phyloP scores from a whole-genome alignment of 441 rosid genomes.

The Corymbia calophylla region DNA sequence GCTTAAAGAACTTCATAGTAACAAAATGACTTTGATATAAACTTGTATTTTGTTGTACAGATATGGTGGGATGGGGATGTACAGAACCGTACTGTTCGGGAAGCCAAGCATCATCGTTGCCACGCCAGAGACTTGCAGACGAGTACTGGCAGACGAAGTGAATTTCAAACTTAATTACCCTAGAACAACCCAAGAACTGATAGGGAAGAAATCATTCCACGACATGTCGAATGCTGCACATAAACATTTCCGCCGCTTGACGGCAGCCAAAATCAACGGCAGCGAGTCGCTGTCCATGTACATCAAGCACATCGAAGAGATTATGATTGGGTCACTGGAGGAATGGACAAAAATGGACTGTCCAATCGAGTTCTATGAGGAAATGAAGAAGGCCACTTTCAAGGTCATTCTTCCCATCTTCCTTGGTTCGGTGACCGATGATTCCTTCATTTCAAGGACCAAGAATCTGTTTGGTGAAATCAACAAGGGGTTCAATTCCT shows the following conservation, averaged over 20 bases:
- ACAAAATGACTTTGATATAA: neutral
- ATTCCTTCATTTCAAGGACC: neutral
- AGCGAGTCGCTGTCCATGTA: neutral
- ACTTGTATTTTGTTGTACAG: neutral
- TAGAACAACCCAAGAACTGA: neutral
- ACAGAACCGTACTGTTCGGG: neutral
- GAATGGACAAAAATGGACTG: neutral
- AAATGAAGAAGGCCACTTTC: constrained; percentile 1
- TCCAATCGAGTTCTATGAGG: neutral
- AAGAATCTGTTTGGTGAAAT: neutral
- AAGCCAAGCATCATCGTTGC: neutral
- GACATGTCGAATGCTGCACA: neutral
- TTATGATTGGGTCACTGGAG: neutral
- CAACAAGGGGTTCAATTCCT: neutral
- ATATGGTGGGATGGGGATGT: neutral
- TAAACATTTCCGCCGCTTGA: neutral
- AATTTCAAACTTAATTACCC: constrained; percentile 2
- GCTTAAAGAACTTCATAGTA: neutral
- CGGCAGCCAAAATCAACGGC: neutral
- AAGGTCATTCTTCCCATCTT: neutral
- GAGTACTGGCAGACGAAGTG: neutral
- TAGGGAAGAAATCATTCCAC: neutral
- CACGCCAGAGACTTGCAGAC: neutral
- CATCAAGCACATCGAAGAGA: neutral
- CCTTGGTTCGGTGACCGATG: neutral